Conservation (phyloP, 495 filamentous ascomycete genomes). For the Hyaloscypha bicolor region DNA sequence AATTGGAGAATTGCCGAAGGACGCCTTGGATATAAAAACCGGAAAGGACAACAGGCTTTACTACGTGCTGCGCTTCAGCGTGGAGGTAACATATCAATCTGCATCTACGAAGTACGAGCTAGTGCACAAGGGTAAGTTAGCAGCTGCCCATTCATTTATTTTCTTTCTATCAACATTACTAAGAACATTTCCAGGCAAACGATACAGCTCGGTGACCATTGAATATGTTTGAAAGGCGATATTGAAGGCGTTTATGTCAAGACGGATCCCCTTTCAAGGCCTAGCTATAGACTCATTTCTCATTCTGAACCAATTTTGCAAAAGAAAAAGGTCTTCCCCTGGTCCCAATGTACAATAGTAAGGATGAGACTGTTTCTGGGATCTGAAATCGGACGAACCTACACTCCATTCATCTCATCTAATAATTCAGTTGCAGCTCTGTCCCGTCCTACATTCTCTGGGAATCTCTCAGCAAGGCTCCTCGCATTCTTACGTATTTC, state of each 20-base stretch:
- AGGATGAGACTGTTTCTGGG: too few species aligned
- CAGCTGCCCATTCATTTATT: neutral
- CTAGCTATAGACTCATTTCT: too few species aligned
- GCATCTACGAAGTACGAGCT: slow-evolving; percentile 22
- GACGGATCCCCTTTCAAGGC: too few species aligned
- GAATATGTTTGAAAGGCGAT: slow-evolving; percentile 24
- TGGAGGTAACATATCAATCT: slow-evolving; percentile 22
- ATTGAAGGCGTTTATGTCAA: too few species aligned
- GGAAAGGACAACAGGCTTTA: neutral
- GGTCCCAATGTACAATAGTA: too few species aligned
- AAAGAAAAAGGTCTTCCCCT: too few species aligned
- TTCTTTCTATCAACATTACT: neutral
- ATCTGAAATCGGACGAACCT: too few species aligned
- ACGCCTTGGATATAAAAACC: neutral
- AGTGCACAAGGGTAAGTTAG: neutral
- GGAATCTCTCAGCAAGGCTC: neutral
- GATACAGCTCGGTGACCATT: slow-evolving; percentile 11
- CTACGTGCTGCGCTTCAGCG: neutral
- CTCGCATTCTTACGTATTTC: slow-evolving; percentile 5
- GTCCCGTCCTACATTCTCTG: slow-evolving; percentile 1
- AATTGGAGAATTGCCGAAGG: neutral
- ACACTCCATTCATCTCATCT: too few species aligned
- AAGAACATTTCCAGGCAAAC: neutral
- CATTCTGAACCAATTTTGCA: too few species aligned
- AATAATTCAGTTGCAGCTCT: too few species aligned